Base-by-base conservation (phyloP, 2,329 filamentous ascomycete genomes). In the Penicillium sp. region DNA sequence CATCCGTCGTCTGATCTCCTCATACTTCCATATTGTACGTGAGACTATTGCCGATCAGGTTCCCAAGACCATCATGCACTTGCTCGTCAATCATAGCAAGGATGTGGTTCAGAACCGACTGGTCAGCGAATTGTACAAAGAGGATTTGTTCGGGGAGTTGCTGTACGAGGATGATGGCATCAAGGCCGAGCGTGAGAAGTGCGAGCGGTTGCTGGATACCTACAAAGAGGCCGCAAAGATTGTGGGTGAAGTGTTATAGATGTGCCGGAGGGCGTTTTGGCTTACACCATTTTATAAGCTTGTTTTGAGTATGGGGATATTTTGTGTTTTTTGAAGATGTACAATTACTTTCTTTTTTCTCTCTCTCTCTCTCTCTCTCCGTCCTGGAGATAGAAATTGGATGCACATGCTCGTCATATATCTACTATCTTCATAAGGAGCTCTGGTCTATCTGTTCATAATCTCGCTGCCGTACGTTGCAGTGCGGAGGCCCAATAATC, bases 41-140 rank as follows among this genome's bases (percentile, higher is more conserved):
- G 95, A 99, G 77, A 93, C 91, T n/a, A 96, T 97, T 68, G 93
- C 93, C 45, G 95, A 99, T 73, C 93, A 98, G 78, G 95, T 99
- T 11, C 95, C 95, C 64, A 99, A 99, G 79, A 95, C 95, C 5
- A 90, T 99, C 66, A 99, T 99, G 95, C 95, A 99, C 74, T 85
- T 99, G 47, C 85, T 99, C 33, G 95, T 99, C 72, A 99, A 99
- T 77, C 91, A 97, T 80, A 96, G 91, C 79, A 97, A 98, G 76
- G 95, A 99, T 65, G 93, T 93, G 13, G 93, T 99, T 31, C 95
- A 99, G 77, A 99, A 99, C 77, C 86, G 95, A 46, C 86, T 99
- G 7, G 95, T 99, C 56, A 96, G 90, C 73, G 91, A 96, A 74
- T 82, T 99, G 50, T 99, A 99, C 82, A 93, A 91, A 77, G 95